Base-by-base conservation (phyloP, 192 early-diverging fungal genomes). In the Ramicandelaber brevisporus region DNA sequence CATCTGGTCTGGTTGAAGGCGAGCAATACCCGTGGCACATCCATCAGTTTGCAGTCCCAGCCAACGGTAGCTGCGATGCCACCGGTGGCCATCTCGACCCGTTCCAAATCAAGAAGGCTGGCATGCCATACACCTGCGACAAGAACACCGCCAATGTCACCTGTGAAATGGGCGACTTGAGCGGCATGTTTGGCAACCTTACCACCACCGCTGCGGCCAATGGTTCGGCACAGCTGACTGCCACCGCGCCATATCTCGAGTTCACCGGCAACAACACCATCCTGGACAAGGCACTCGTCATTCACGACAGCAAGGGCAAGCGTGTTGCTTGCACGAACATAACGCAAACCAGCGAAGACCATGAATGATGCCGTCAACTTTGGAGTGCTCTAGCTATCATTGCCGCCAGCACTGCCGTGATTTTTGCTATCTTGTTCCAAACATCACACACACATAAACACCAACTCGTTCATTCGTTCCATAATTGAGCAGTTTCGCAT, bases 241-340 rank as follows among this genome's bases (percentile, higher is more conserved):
- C 53, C 27, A 20, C 38, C 20, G 60, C 56, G 21, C 31, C 43
- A 3, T 27, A 50, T 18, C 50, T 68, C 9, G 21, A 30, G 14
- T 61, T 63, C 34, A 29, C 45, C 17, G 53, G 50, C 17, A 33
- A 40, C 10, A 43, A 40, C 44, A 28, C 53, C 26, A 43, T 68
- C 31, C 21, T 59, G 20, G 65, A 54, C 17, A 60, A 55, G 36
- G 63, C 65, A 1, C 33, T 68, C 30, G 65, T 68, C 17, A 57
- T 68, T 23, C 65, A 68, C 40, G 47, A 41, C 26, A 17, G 44
- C 33, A 46, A 53, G 39, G 48, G 39, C 21, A 38, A 44, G 26
- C 65, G 65, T 7, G 25, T 63, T 36, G 65, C 55, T 7, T 68
- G 65, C 40, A 58, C 40, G 13, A 50, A 68, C 44, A 55, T 68